Percentiles rank a stretch among this genome's conserved stretches.
These are phyloP conservation scores for Cardiospermum halicacabum DNA, from an alignment of 345 rosid species.

Conservation along the genomic window DNA sequence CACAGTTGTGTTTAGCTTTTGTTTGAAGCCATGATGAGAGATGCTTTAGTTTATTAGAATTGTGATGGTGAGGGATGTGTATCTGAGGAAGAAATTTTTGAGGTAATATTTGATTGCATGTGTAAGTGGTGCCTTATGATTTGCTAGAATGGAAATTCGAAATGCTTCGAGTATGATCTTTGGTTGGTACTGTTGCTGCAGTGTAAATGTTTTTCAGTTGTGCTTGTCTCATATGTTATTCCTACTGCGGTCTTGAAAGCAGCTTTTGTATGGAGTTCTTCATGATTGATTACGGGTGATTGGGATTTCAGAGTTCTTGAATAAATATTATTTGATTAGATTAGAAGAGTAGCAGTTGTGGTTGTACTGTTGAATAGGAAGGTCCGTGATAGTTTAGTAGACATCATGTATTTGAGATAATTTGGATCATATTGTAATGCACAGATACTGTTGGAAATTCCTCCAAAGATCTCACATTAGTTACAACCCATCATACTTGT, in stretches of 20 bases:
- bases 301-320: neutral
- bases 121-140: neutral
- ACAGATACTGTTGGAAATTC: too few species aligned
- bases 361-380: neutral
- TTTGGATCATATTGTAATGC: too few species aligned
- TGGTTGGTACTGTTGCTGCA: neutral
- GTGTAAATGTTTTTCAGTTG: neutral
- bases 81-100: neutral
- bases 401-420: neutral
- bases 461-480: too few species aligned
- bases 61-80: neutral
- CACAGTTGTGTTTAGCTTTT: neutral
- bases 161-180: neutral
- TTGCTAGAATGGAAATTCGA: neutral
- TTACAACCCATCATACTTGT: too few species aligned
- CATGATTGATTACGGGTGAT: neutral
- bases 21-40: neutral
- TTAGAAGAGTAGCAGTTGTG: neutral
- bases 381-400: neutral
- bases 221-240: neutral
- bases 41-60: slow-evolving; percentile 2
- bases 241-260: neutral
- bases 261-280: neutral
- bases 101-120: neutral
- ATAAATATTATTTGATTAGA: neutral